Conservation (phyloP, 2,329 filamentous ascomycete genomes). For the Trichoderma lentiforme region DNA sequence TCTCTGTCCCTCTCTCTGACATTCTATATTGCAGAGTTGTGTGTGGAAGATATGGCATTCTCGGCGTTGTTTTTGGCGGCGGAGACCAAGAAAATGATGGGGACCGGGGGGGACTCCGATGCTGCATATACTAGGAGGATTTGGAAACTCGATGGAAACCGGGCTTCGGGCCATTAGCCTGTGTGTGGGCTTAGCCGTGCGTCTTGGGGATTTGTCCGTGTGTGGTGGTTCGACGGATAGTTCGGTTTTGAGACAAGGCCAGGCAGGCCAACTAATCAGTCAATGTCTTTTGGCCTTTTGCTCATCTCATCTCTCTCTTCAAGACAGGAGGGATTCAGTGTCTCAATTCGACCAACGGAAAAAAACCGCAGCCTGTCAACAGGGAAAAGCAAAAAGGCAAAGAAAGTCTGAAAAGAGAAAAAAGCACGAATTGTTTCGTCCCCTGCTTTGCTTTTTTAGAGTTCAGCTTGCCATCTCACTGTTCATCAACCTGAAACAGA, state of each 20-base stretch:
- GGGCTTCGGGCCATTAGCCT: not conserved
- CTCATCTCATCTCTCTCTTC: not conserved
- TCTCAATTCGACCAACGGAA: not conserved
- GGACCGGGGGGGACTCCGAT: not conserved
- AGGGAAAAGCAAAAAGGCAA: not conserved
- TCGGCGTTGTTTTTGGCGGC: not conserved
- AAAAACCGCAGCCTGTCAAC: not conserved
- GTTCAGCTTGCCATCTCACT: not conserved
- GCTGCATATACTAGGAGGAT: not conserved
- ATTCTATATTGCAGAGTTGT: not conserved
- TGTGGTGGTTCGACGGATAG: not conserved
- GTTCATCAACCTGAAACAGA: not conserved
- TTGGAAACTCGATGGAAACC: not conserved
- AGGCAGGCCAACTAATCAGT: not conserved
- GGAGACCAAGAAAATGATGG: not conserved
- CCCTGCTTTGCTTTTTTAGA: not conserved
- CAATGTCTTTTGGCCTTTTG: not conserved
- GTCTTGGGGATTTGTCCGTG: not conserved
- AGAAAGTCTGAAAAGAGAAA: not conserved
- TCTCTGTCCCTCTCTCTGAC: not conserved
- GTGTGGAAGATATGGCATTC: not conserved
- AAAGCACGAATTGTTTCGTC: not conserved
- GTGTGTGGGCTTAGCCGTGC: not conserved
- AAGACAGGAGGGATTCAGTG: not conserved
- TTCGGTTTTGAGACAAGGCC: not conserved